A percentile compares a stretch with the other conserved stretches of the same genome.
Conservation (phyloP, 2,329 filamentous ascomycete species). For the Fusarium sp. region DNA sequence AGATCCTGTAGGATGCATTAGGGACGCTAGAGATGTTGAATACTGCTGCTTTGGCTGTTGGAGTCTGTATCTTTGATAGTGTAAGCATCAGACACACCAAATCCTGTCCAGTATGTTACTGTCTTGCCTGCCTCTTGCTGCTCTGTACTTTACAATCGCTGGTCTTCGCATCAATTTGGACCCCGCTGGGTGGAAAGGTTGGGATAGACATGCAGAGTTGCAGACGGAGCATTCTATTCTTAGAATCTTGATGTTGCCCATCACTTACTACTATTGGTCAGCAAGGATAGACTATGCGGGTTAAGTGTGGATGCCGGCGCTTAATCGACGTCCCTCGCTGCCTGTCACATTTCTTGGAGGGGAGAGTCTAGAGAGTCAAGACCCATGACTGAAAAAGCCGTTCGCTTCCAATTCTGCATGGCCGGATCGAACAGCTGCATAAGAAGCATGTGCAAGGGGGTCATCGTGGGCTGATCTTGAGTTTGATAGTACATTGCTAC, state of each 20-base stretch:
- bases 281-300: constrained; percentile 36
- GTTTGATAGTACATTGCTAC: constrained; percentile 13
- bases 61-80: not conserved
- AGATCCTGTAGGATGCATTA: constrained; percentile 17
- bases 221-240: constrained; percentile 42
- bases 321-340: constrained; percentile 42
- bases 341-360: constrained; percentile 36
- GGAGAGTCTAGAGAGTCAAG: not conserved
- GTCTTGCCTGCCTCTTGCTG: not conserved
- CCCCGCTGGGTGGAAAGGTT: constrained; percentile 37
- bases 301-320: constrained; percentile 44
- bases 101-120: not conserved
- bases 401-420: constrained; percentile 20
- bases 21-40: constrained; percentile 1
- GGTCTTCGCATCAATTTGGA: constrained; percentile 11
- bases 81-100: not conserved
- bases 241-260: constrained; percentile 31
- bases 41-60: not conserved
- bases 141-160: not conserved
- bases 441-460: constrained; percentile 34
- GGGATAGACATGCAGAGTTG: constrained; percentile 30
- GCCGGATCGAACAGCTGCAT: constrained; percentile 33
- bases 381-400: constrained; percentile 32
- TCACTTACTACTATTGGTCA: constrained; percentile 31
- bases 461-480: constrained; percentile 28